These are phyloP conservation scores for Coemansia linderi DNA, from an alignment of 371 early-diverging fungal species.

Conservation along the genomic window DNA sequence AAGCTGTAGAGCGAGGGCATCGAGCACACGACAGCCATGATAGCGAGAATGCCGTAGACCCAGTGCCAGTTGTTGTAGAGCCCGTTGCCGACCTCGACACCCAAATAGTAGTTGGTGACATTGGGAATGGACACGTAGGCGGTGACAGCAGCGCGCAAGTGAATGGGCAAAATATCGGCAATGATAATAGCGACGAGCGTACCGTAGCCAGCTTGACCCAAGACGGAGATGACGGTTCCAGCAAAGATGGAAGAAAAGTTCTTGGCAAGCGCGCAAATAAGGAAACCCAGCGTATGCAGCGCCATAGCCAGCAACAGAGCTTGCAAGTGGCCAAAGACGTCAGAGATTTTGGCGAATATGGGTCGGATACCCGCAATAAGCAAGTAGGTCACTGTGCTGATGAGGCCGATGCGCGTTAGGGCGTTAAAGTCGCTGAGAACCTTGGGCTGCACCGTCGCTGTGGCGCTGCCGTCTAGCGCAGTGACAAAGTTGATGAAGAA, in stretches of 20 bases:
- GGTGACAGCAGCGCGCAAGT: slow-evolving; percentile 52
- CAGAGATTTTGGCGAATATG: slow-evolving; percentile 37
- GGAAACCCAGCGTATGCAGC: slow-evolving; percentile 57
- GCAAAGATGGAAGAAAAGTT: slow-evolving; percentile 65
- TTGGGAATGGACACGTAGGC: slow-evolving; percentile 41
- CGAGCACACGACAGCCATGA: slow-evolving; percentile 59
- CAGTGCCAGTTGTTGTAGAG: slow-evolving; percentile 57
- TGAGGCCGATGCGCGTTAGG: slow-evolving; percentile 25
- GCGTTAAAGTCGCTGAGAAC: slow-evolving; percentile 47
- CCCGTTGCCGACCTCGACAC: slow-evolving; percentile 56
- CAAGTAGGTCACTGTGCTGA: slow-evolving; percentile 34
- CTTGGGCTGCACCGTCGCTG: slow-evolving; percentile 28
- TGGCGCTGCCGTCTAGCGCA: slow-evolving; percentile 37
- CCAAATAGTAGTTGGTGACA: slow-evolving; percentile 57
- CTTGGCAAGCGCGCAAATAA: slow-evolving; percentile 58
- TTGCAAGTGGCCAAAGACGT: slow-evolving; percentile 36
- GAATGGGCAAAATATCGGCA: slow-evolving; percentile 41
- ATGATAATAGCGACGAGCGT: slow-evolving; percentile 44
- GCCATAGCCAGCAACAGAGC: slow-evolving; percentile 22
- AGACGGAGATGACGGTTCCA: slow-evolving; percentile 67
- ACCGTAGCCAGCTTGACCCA: slow-evolving; percentile 46
- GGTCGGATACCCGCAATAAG: slow-evolving; percentile 36
- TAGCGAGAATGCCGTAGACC: slow-evolving; percentile 69
- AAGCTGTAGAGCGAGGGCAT: slow-evolving; percentile 48
- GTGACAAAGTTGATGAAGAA: slow-evolving; percentile 49